Conservation (phyloP, 148 eudicot species). For the Camellia japonica region DNA sequence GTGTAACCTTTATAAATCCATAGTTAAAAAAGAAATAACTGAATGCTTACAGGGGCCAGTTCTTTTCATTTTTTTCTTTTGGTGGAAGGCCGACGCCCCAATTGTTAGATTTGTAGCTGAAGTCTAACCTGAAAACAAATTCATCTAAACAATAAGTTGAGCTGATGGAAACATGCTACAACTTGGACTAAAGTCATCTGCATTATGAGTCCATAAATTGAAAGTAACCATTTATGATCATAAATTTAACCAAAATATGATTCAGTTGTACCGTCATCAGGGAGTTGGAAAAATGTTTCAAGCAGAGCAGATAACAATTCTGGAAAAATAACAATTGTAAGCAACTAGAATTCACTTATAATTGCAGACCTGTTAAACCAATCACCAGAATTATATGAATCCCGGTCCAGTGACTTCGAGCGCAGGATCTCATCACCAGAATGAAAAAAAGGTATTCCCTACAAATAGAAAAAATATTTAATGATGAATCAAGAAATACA, state of each 20-base stretch:
- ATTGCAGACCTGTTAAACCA: constrained; percentile 90
- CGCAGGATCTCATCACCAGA: constrained; percentile 97
- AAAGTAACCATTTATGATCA: not conserved
- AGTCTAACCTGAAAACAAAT: constrained; percentile 67
- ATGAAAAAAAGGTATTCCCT: constrained; percentile 98
- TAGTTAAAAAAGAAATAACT: constrained; percentile 3
- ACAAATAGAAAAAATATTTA: constrained; percentile 9
- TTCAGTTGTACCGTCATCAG: not conserved
- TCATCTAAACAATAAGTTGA: constrained; percentile 3
- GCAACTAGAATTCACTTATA: not conserved
- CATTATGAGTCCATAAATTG: not conserved
- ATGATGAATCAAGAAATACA: not conserved
- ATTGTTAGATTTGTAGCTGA: constrained; percentile 79
- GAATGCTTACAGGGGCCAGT: constrained; percentile 80
- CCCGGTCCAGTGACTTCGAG: constrained; percentile 96
- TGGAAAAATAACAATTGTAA: not conserved
- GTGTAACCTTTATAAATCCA: not conserved
- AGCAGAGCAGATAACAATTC: constrained; percentile 1
- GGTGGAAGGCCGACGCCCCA: constrained; percentile 99
- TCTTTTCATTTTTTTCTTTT: constrained; percentile 68
- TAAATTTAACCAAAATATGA: not conserved
- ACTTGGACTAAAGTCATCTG: not conserved
- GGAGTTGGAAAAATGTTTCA: not conserved
- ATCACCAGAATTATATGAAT: constrained; percentile 96
- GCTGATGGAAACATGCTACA: not conserved